Evolutionary conservation across 1,284 basidiomycete genomes (phyloP).

Genomic region (Vanrija humicola): DNA sequence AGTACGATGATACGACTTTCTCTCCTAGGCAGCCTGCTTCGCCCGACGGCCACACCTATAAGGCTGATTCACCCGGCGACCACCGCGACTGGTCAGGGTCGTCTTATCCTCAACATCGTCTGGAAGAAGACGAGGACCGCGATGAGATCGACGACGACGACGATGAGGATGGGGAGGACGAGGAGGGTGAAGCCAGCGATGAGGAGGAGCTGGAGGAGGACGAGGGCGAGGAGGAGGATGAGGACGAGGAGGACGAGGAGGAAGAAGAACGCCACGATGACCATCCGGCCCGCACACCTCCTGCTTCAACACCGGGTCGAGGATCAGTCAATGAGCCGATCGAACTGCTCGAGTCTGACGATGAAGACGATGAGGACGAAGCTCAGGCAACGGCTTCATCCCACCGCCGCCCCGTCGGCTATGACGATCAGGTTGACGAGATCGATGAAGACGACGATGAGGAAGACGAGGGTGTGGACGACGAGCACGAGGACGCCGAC

Average conservation of each 20-base stretch:
- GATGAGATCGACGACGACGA: conserved; percentile 5
- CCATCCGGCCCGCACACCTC: background rate
- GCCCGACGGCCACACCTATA: too few species aligned
- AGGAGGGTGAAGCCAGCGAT: background rate
- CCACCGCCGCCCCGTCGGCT: background rate
- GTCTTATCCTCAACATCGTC: too few species aligned
- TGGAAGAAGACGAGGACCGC: background rate
- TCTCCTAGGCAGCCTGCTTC: too few species aligned
- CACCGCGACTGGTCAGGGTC: too few species aligned
- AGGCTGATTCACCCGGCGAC: too few species aligned
- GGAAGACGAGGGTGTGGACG: background rate
- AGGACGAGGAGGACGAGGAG: background rate
- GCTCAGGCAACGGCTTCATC: background rate
- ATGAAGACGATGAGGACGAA: background rate
- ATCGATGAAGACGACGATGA: conserved; percentile 2
- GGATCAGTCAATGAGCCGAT: background rate
- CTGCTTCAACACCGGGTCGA: background rate
- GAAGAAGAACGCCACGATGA: background rate
- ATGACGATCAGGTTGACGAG: conserved; percentile 5
- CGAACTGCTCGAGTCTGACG: background rate
- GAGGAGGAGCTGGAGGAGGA: background rate
- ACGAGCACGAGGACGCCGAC: conserved; percentile 2
- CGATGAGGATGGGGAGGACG: background rate
- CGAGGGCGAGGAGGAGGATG: background rate
- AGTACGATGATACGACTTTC: too few species aligned